Base-by-base conservation (phyloP, 306 rosid species). In the Castanea sativa region DNA sequence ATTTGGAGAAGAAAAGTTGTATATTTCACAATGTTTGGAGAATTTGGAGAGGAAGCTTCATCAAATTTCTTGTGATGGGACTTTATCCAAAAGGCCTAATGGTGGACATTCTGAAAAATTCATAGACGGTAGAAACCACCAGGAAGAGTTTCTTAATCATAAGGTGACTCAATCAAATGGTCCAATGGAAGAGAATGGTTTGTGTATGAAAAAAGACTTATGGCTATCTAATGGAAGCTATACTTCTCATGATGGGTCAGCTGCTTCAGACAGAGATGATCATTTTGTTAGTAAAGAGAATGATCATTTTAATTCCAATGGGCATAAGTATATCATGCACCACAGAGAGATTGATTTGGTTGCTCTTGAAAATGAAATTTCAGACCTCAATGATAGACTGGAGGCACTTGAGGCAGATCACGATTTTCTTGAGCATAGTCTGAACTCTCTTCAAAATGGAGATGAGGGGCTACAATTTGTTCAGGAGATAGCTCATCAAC, bases 391-490 rank as follows among this genome's bases (percentile, higher is more conserved):
- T 76, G 94, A 87, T 32, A 85, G 94, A 85, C 80, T 94, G 90
- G 96, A 89, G 86, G 91, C 94, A 21, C 85, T 94, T 5, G 94
- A 94, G 82, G 86, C 91, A 69, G 93, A 88, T 85, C 85, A 85
- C 73, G 88, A 87, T 78, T 91, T 94, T 86, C 89, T 92, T 32
- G 94, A 84, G 72, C 97, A 79, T 80, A 80, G 87, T 83, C 70
- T 89, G 75, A 85, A 89, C 75, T 83, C 90, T 53, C 85, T 94
- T 79, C 88, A 77, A 73, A 84, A 79, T 73, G 94, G 93, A 72
- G 80, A 78, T 55, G 96, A 83, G 56, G 96, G 96, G 19, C 81
- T 85, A 30, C 86, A 78, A 13, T 89, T 90, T 79, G 84, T 92
- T 83, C 83, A 80, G 74, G 91, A 92, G 71, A 87, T 92, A 75